These are phyloP conservation scores for Linum trigynum DNA, from an alignment of 345 rosid genomes.

Conservation along the genomic window DNA sequence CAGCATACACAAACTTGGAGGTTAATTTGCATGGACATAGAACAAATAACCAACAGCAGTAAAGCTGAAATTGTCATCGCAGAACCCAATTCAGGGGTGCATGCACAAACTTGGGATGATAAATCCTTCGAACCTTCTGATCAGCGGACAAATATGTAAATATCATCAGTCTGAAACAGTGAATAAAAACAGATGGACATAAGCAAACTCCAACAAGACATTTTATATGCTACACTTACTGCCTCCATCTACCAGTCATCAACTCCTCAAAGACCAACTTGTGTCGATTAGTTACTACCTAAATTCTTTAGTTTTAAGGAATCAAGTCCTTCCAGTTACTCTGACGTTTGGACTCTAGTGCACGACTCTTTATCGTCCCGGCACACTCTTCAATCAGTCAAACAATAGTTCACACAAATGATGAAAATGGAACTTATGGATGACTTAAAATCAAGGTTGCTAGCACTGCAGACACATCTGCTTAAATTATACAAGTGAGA, in stretches of 20 bases:
- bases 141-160: too few species aligned
- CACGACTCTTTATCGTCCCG: not conserved
- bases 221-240: too few species aligned
- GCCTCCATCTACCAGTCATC: too few species aligned
- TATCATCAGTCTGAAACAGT: too few species aligned
- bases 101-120: too few species aligned
- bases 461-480: not conserved
- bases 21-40: not conserved
- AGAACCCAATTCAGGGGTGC: too few species aligned
- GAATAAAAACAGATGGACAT: too few species aligned
- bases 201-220: too few species aligned
- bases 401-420: not conserved
- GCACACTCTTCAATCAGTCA: not conserved
- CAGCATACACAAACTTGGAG: not conserved
- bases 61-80: not conserved
- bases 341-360: not conserved
- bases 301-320: too few species aligned
- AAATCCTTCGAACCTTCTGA: too few species aligned
- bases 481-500: not conserved
- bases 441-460: not conserved
- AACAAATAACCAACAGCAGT: not conserved
- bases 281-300: not conserved
- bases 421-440: not conserved
- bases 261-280: not conserved
- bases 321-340: not conserved